Base-by-base conservation (phyloP, 2,329 filamentous ascomycete species). In the Pochonia chlamydosporia region DNA sequence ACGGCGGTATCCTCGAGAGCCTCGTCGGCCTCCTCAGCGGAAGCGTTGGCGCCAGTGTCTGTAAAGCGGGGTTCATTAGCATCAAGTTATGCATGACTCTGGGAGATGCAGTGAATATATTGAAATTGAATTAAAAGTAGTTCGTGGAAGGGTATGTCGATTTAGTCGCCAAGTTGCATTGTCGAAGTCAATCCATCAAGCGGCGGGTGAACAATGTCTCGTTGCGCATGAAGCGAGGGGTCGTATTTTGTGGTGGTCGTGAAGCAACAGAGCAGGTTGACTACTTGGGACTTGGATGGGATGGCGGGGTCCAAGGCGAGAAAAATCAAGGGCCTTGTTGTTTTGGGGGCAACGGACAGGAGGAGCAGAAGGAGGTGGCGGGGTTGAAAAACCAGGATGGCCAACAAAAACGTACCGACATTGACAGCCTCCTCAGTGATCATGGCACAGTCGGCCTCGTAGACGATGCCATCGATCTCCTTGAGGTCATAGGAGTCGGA, bases 41-140 rank as follows among this genome's bases (percentile, higher is more conserved):
- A 97, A 60, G 93, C 88, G 74, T 99, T 99, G 78, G 91, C 93
- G 70, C 93, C 93, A 63, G 79, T 93, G 70, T 93, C 87, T 89
- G 48, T 26, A 47, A 31, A 10, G 25, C 11, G 6, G n/a, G 11
- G 28, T 24, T 18, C 14, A 37, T 42, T 24, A 42, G 30, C 16
- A 20, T 41, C 20, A 11, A 43, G 31, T 18, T 7, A 16, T 16
- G n/a, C 10, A 4, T 20, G 10, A 14, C 31, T 18, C 16, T 35
- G 31, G 20, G 14, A 16, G n/a, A 18, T 35, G 31, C 5, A 18
- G 8, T 16, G 14, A 18, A 16, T 5, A 35, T 18, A 14, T 18
- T 20, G 14, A 16, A 35, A 16, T 10, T 13, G 31, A 9, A 5
- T 14, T 6, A 14, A 18, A 14, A 20, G 31, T 35, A 16, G 20